Evolutionary conservation across 352 stramenopile species (phyloP), one percentile per base, ranked within the genome.

Genomic region (Phytophthora citrophthora): DNA sequence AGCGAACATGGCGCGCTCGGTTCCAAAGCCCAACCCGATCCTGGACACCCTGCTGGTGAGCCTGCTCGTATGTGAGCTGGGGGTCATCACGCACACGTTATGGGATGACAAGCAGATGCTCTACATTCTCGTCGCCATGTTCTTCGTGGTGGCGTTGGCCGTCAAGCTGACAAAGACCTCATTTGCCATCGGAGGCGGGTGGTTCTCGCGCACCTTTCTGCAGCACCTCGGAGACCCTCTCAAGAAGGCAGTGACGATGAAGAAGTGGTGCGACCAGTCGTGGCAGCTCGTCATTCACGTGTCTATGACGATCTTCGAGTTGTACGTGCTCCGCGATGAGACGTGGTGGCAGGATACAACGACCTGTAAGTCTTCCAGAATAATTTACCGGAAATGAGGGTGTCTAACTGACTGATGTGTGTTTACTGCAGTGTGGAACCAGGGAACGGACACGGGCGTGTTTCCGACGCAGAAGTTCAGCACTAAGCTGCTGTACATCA

Each of bases 261-360:
- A 93, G 64, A 96, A 96, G 68, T 96, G 88, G 80, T 89, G 77
- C 40, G 88, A 95, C 57, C 89, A 96, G 80, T 93, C 86, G 23
- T 96, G 89, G 89, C 88, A 95, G 64, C 70, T 96, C 23, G 79
- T 61, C 40, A 91, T 95, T 70, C 89, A 96, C 68, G 73, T 80
- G 31, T 87, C 76, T 18, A 94, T 96, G 86, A 86, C 86, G 12
- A 77, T 92, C 64, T 90, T 93, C 56, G 89, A 95, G 72, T 73
- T 91, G 47, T 69, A 90, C 49, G 82, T 96, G 47, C 79, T 96
- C 24, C 75, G 72, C 34, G 83, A 94, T 63, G 82, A 95, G 64
- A 80, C 74, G 16, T 96, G 88, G 88, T 96, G 88, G 88, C 54
- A 93, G n/a, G 83, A 95, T 65, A 94, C 86, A 45, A 92, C 72